Evolutionary conservation across 2,329 filamentous ascomycete genomes (phyloP).

Genomic region (Trichoderma pleuroti): DNA sequence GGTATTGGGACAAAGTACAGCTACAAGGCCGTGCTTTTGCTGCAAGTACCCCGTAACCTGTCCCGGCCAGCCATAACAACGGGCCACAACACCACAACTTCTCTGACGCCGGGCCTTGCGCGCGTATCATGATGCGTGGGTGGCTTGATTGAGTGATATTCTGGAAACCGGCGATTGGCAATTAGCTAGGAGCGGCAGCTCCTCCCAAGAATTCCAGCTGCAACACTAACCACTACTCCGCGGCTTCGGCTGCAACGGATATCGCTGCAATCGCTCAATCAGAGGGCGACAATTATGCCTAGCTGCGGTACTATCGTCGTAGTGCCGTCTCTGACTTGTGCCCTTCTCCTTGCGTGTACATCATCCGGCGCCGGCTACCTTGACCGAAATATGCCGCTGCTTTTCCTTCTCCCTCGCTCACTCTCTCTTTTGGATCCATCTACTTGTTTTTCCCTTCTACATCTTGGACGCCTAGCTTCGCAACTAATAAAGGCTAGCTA

Average conservation of each 20-base stretch:
- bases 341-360: not conserved
- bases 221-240: not conserved
- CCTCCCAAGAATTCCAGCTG: not conserved
- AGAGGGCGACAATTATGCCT: not conserved
- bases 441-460: not conserved
- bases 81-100: not conserved
- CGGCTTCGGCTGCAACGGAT: conserved; percentile 17
- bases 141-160: conserved; percentile 18
- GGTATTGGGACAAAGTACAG: not conserved
- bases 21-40: not conserved
- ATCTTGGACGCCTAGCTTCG: not conserved
- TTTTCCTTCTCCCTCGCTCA: too few relatives aligned
- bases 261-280: conserved; percentile 4
- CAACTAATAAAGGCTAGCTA: not conserved
- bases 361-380: not conserved
- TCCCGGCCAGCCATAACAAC: conserved; percentile 5
- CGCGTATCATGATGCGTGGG: conserved; percentile 8
- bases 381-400: conserved; percentile 8
- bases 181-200: conserved; percentile 1
- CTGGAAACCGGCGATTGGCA: conserved; percentile 9
- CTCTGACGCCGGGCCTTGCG: conserved; percentile 5
- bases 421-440: not conserved
- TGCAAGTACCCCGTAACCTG: not conserved
- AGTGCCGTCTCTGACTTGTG: not conserved
- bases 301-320: not conserved